phyloP scores from a whole-genome alignment of 768 basidiomycete genomes.

The Auricularia sp. region DNA sequence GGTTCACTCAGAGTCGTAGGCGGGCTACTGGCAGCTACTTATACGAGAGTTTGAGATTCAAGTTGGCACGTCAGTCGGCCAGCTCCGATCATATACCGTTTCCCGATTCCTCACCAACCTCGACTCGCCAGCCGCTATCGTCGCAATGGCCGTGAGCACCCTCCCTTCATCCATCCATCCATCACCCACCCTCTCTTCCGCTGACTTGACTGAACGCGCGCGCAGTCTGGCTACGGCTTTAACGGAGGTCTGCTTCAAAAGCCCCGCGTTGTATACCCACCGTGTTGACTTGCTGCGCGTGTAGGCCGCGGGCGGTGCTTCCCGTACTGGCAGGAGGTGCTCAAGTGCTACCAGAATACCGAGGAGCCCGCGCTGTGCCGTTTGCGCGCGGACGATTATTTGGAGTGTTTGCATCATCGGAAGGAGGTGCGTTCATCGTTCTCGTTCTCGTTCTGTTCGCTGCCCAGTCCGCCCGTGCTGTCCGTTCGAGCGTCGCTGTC shows the following conservation, averaged over 20 bases:
- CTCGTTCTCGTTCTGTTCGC: neutral
- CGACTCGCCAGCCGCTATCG: neutral
- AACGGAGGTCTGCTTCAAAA: constrained; percentile 42
- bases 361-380: constrained; percentile 67
- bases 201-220: neutral
- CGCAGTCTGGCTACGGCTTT: constrained; percentile 57
- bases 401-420: constrained; percentile 82
- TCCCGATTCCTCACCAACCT: no score
- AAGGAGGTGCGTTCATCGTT: constrained; percentile 58
- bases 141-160: constrained; percentile 32
- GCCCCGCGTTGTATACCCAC: neutral
- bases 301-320: constrained; percentile 84
- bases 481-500: neutral
- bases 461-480: neutral
- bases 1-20: no score
- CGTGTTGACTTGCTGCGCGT: neutral
- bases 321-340: constrained; percentile 85
- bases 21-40: no score
- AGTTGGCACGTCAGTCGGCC: no score
- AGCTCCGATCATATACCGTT: no score
- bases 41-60: no score
- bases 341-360: constrained; percentile 82
- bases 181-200: neutral
- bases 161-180: neutral
- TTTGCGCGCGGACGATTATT: constrained; percentile 69